A percentile compares a stretch with the other conserved stretches of the same genome.
phyloP scores from a whole-genome alignment of 2,329 filamentous ascomycete species.

The Beauveria pseudobassiana region DNA sequence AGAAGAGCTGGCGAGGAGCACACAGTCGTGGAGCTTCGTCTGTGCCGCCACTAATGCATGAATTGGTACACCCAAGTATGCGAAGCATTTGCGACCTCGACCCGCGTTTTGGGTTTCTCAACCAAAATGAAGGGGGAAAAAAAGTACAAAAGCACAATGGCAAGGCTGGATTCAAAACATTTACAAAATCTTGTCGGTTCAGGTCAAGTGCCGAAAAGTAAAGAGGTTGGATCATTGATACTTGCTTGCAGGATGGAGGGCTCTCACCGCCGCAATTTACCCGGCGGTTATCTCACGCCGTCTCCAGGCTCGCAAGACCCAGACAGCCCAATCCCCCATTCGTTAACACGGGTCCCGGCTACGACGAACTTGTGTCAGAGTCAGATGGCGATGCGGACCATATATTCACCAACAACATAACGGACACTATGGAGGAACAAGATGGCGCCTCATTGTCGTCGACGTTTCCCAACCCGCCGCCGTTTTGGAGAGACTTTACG shows the following conservation, averaged over 20 bases:
- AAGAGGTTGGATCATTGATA: conserved; percentile 1
- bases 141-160: conserved; percentile 2
- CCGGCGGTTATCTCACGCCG: conserved; percentile 19
- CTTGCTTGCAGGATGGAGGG: conserved; percentile 7
- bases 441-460: conserved; percentile 45
- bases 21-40: conserved; percentile 2
- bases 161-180: background rate
- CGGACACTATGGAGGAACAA: conserved; percentile 48
- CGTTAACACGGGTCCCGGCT: background rate
- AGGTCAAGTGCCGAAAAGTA: background rate
- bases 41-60: conserved; percentile 9
- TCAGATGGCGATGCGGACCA: background rate
- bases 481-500: conserved; percentile 87
- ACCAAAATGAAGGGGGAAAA: background rate
- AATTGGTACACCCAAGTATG: conserved; percentile 6
- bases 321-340: background rate
- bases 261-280: conserved; percentile 19
- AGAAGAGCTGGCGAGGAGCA: background rate
- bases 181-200: background rate
- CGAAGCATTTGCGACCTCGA: conserved; percentile 7
- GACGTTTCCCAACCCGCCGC: conserved; percentile 78
- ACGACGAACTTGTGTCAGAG: background rate
- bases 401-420: background rate
- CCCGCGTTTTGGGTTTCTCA: background rate
- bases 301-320: conserved; percentile 4